phyloP scores from a whole-genome alignment of 129 eudicot genomes.

The Chrysanthemum lavandulifolium region DNA sequence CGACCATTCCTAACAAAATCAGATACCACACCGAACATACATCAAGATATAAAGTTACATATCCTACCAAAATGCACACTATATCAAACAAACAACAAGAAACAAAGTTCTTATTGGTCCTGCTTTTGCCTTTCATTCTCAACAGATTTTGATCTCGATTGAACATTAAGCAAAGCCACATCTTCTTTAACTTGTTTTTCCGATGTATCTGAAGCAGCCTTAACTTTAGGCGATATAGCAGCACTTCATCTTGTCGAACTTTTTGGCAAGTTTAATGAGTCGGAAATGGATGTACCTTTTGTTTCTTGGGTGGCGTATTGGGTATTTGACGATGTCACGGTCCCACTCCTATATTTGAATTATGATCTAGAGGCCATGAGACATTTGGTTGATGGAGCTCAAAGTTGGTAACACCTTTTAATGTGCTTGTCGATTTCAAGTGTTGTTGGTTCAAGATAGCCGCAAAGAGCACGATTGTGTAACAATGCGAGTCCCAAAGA shows the following conservation, averaged over 20 bases:
- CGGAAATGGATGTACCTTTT: slow-evolving; percentile 17
- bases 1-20: slow-evolving; percentile 27
- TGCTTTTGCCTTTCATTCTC: slow-evolving; percentile 21
- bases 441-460: slow-evolving; percentile 68
- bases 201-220: slow-evolving; percentile 13
- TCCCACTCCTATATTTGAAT: slow-evolving; percentile 24
- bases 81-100: slow-evolving; percentile 17
- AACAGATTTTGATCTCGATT: slow-evolving; percentile 26
- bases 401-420: slow-evolving; percentile 37
- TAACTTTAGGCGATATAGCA: slow-evolving; percentile 14
- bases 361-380: slow-evolving; percentile 41
- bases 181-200: slow-evolving; percentile 18
- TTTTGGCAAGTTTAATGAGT: slow-evolving; percentile 28
- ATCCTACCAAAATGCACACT: slow-evolving; percentile 19
- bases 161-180: slow-evolving; percentile 17
- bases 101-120: slow-evolving; percentile 13
- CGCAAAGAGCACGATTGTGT: slow-evolving; percentile 54
- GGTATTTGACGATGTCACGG: slow-evolving; percentile 19
- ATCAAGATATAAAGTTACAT: slow-evolving; percentile 17
- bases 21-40: slow-evolving; percentile 22
- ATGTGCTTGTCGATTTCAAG: slow-evolving; percentile 60
- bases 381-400: slow-evolving; percentile 36
- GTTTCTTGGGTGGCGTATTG: slow-evolving; percentile 24
- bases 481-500: slow-evolving; percentile 92
- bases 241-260: slow-evolving; percentile 13